These are phyloP conservation scores for Trichoderma sp. DNA, from an alignment of 2,329 filamentous ascomycete genomes.

Conservation along the genomic window DNA sequence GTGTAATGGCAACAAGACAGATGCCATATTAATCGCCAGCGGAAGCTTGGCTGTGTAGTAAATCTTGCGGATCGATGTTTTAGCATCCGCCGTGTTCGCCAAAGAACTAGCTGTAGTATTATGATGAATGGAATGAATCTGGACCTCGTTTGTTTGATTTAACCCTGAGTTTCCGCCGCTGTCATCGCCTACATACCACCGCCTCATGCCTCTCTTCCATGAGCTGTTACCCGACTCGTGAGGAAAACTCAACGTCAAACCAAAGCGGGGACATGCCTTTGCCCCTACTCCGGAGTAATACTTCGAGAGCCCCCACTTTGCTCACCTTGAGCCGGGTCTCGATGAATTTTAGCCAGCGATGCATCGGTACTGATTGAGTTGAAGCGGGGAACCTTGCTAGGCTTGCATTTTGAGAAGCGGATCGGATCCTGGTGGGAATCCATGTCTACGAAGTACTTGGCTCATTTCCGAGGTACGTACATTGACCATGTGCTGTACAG, in stretches of 20 bases:
- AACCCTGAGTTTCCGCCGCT: neutral
- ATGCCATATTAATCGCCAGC: constrained; percentile 19
- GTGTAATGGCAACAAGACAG: constrained; percentile 50
- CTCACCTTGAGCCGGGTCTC: constrained; percentile 8
- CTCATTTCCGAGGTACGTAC: neutral
- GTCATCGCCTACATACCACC: neutral
- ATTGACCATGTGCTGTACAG: neutral
- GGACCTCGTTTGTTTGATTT: neutral
- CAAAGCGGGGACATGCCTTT: neutral
- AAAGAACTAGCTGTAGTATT: constrained; percentile 17
- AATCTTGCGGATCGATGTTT: neutral
- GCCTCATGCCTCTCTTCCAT: neutral
- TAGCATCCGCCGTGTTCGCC: constrained; percentile 9
- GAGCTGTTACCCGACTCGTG: neutral
- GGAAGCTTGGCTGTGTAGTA: constrained; percentile 20
- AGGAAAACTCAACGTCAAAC: neutral
- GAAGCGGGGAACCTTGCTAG: constrained; percentile 14
- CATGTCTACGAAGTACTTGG: neutral
- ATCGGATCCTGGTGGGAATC: neutral
- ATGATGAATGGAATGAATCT: constrained; percentile 18
- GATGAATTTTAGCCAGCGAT: constrained; percentile 1
- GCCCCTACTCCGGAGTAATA: neutral
- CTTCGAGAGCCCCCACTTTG: neutral
- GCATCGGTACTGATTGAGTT: constrained; percentile 5
- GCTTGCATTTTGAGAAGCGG: neutral